Conservation (phyloP, 495 filamentous ascomycete genomes). For the Xylaria sp. region DNA sequence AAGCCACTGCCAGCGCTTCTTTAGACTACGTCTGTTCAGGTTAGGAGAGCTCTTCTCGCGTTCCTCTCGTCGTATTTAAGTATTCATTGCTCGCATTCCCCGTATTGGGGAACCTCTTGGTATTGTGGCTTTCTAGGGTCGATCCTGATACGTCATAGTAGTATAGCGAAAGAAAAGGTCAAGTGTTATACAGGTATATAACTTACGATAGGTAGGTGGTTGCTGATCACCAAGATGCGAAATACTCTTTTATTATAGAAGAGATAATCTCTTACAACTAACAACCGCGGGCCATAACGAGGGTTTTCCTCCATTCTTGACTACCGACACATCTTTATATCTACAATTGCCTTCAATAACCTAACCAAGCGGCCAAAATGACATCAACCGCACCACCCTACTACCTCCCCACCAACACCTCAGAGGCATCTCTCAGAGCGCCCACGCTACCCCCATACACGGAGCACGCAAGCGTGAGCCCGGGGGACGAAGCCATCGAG, state of each 20-base stretch:
- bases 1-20: constrained; percentile 5
- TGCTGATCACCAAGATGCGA: not conserved
- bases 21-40: not conserved
- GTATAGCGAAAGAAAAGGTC: not conserved
- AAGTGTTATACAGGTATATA: not conserved
- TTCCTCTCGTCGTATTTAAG: not conserved
- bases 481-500: constrained; percentile 27
- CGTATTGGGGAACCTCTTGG: constrained; percentile 6
- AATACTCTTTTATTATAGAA: not conserved
- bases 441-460: constrained; percentile 18
- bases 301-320: not conserved
- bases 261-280: not conserved
- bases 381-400: constrained; percentile 15
- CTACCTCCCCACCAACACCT: not conserved
- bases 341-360: not conserved
- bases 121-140: not conserved
- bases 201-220: not conserved
- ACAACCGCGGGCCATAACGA: not conserved
- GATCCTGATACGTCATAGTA: not conserved
- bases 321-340: not conserved
- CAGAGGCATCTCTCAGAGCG: constrained; percentile 11
- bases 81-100: constrained; percentile 15
- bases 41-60: not conserved
- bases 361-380: constrained; percentile 5
- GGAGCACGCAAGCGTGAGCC: constrained; percentile 4